Evolutionary conservation across 2,329 filamentous ascomycete species (phyloP), one percentile per base, ranked within the genome.

Genomic region (Diaporthe batatas): DNA sequence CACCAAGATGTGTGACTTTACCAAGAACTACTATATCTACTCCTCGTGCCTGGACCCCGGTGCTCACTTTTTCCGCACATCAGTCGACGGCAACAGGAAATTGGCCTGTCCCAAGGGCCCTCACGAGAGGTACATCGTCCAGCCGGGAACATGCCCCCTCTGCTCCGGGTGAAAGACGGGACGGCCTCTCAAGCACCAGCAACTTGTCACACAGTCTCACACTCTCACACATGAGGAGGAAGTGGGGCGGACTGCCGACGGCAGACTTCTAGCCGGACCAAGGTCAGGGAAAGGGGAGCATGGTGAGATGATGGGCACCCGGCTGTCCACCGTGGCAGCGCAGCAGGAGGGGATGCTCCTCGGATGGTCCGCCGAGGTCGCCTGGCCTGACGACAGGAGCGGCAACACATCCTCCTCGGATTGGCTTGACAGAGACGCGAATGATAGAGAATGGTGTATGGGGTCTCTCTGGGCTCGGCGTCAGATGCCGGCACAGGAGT

Each of bases 11-110:
- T 90, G 88, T 79, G 86, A 90, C 80, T 93, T 91, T 79, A 92
- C 90, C 78, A 93, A 92, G 78, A 93, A 93, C 82, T 94, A 92
- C 81, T 94, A 93, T 82, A 91, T 94, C 81, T 94, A 94, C 83
- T 91, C 91, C 72, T 87, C 89, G 55, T 94, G 92, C 79, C 82
- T 87, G 72, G 91, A 94, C 78, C 92, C 92, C 0, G 90, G 89
- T 53, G 86, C 88, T 21, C 92, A 94, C 81, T 94, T 93, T 82
- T 91, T 93, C 80, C 87, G 89, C 75, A 93, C 91, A 1, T 90
- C 90, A 1, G 85, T 91, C 68, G 92, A 94, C 77, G 92, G 91
- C 71, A 89, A 85, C 79, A 86, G 86, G 75, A 87, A 90, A 72
- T 82, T 86, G 42, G 84, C 87, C 42, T 94, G 92, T 77, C 79